phyloP scores from a whole-genome alignment of 2,329 filamentous ascomycete genomes.

The Penicillium sp. region DNA sequence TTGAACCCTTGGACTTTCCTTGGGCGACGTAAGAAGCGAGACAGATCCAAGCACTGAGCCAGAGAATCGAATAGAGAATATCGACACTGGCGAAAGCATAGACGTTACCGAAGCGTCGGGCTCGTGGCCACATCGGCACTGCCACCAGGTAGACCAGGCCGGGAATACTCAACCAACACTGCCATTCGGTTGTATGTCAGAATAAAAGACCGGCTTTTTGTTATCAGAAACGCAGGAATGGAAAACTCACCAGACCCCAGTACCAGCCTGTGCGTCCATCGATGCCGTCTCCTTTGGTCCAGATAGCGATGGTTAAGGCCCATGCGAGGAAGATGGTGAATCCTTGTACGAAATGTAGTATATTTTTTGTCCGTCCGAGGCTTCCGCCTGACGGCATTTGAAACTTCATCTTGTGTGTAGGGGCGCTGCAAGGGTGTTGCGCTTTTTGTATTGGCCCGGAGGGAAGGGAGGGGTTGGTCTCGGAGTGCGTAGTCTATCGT shows the following conservation, averaged over 20 bases:
- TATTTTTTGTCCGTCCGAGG: slow-evolving; percentile 56
- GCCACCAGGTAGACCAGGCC: slow-evolving; percentile 59
- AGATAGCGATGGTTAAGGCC: slow-evolving; percentile 57
- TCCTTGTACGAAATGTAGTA: slow-evolving; percentile 53
- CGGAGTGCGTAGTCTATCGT: slow-evolving; percentile 2
- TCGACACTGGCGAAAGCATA: slow-evolving; percentile 60
- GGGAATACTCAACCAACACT: slow-evolving; percentile 61
- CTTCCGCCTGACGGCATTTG: slow-evolving; percentile 37
- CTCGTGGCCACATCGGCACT: slow-evolving; percentile 60
- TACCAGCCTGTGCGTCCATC: slow-evolving; percentile 57
- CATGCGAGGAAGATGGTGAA: slow-evolving; percentile 58
- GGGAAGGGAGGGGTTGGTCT: slow-evolving; percentile 1
- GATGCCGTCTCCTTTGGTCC: slow-evolving; percentile 53
- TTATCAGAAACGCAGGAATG: not conserved
- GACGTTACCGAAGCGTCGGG: slow-evolving; percentile 57
- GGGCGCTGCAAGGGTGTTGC: slow-evolving; percentile 21
- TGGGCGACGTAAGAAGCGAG: slow-evolving; percentile 55
- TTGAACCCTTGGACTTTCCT: slow-evolving; percentile 50
- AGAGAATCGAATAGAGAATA: slow-evolving; percentile 53
- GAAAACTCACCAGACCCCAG: slow-evolving; percentile 53
- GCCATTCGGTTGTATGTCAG: not conserved
- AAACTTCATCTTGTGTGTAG: slow-evolving; percentile 23
- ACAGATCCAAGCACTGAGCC: slow-evolving; percentile 58
- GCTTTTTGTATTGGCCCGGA: slow-evolving; percentile 9
- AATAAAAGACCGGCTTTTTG: not conserved